phyloP scores from a whole-genome alignment of 495 filamentous ascomycete species.

The Aspergillus kassunensis region DNA sequence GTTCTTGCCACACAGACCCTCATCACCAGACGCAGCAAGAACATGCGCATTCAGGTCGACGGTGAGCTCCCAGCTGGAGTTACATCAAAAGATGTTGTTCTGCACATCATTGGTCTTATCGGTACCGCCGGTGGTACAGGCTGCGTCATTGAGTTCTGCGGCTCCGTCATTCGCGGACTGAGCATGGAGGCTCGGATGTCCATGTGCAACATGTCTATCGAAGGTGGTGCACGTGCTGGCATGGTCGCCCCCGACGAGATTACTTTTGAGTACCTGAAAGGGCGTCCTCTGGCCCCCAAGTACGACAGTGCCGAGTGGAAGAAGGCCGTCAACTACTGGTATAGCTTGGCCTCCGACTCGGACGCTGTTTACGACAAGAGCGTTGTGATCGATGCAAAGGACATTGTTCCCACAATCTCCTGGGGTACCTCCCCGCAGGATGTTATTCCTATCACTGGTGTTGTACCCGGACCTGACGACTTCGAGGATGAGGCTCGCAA shows the following conservation, averaged over 20 bases:
- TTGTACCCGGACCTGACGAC: slow-evolving; percentile 83
- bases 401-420: slow-evolving; percentile 88
- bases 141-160: slow-evolving; percentile 94
- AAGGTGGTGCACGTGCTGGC: slow-evolving; percentile 90
- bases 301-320: slow-evolving; percentile 84
- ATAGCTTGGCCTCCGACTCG: slow-evolving; percentile 74
- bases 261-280: slow-evolving; percentile 93
- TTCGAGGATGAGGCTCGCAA: slow-evolving; percentile 76
- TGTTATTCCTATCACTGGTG: slow-evolving; percentile 86
- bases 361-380: slow-evolving; percentile 84
- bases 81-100: slow-evolving; percentile 92
- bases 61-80: slow-evolving; percentile 87
- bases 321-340: slow-evolving; percentile 85
- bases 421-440: slow-evolving; percentile 98
- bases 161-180: slow-evolving; percentile 80
- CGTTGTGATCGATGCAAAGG: slow-evolving; percentile 82
- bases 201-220: slow-evolving; percentile 99
- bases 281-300: slow-evolving; percentile 80
- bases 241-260: slow-evolving; percentile 94
- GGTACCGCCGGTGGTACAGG: slow-evolving; percentile 94
- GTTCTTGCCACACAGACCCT: slow-evolving; percentile 94
- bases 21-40: slow-evolving; percentile 92
- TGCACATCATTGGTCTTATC: slow-evolving; percentile 90
- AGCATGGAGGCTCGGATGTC: slow-evolving; percentile 99
- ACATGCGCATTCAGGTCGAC: slow-evolving; percentile 96